Conservation (phyloP, 495 filamentous ascomycete species). For the Aspergillus cristatus region DNA sequence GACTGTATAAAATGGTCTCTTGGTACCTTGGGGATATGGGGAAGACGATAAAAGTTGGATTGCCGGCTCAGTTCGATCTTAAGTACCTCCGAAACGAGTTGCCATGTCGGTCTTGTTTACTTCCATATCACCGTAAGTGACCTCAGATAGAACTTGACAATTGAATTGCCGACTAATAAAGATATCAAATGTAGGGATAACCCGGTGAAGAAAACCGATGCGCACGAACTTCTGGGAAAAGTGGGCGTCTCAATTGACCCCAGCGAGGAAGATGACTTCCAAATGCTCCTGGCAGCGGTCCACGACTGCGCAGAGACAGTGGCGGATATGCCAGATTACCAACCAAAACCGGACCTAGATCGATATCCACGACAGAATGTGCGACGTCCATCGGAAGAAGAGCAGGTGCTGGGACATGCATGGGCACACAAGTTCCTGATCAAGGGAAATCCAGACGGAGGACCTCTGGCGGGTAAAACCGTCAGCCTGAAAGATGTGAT, state of each 20-base stretch:
- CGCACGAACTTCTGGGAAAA: slow-evolving; percentile 12
- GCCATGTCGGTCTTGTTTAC: slow-evolving; percentile 27
- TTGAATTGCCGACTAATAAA: slow-evolving; percentile 1
- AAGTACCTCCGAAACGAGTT: neutral
- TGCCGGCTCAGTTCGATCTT: no score
- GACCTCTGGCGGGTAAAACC: slow-evolving; percentile 73
- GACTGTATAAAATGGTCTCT: no score
- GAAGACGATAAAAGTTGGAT: no score
- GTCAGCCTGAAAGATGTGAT: slow-evolving; percentile 52
- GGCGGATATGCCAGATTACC: slow-evolving; percentile 22
- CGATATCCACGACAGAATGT: slow-evolving; percentile 24
- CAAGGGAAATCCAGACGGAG: slow-evolving; percentile 25
- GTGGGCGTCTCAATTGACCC: slow-evolving; percentile 23
- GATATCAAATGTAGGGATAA: slow-evolving; percentile 10
- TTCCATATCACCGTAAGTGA: slow-evolving; percentile 21
- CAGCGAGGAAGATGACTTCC: slow-evolving; percentile 19
- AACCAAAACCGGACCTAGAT: slow-evolving; percentile 15
- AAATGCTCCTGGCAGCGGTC: slow-evolving; percentile 23
- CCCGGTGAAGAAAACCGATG: slow-evolving; percentile 22
- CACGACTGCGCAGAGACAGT: slow-evolving; percentile 26
- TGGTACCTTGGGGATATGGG: no score
- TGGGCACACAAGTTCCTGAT: slow-evolving; percentile 27
- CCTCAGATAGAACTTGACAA: neutral
- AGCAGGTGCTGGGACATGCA: slow-evolving; percentile 23
- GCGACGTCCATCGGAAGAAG: slow-evolving; percentile 16